phyloP scores from a whole-genome alignment of 2,329 filamentous ascomycete genomes.

The Dactylella cylindrospora region DNA sequence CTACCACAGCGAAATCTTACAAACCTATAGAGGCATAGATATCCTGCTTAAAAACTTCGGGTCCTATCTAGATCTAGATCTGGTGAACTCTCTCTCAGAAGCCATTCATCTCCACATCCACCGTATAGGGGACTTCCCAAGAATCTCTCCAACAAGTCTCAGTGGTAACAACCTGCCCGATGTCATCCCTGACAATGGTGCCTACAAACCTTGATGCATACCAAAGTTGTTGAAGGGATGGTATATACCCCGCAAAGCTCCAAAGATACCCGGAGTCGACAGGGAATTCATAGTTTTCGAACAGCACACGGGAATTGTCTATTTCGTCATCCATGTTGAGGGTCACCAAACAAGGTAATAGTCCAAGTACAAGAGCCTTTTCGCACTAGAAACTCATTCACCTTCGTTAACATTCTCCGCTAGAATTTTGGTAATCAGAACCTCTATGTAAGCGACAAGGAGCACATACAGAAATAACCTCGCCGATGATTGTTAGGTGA shows the following conservation, averaged over 20 bases:
- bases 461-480: conserved; percentile 12
- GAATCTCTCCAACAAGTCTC: conserved; percentile 17
- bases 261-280: conserved; percentile 4
- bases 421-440: too few species aligned
- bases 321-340: conserved; percentile 16
- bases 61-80: too few species aligned
- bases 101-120: conserved; percentile 16
- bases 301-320: not conserved
- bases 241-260: conserved; percentile 10
- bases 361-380: conserved; percentile 5
- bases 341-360: conserved; percentile 2
- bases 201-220: conserved; percentile 17
- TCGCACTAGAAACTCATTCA: not conserved
- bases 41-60: too few species aligned
- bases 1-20: too few species aligned
- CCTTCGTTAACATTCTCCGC: not conserved
- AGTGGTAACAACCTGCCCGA: not conserved
- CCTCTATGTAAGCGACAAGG: not conserved
- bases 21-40: too few species aligned
- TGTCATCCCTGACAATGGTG: conserved; percentile 8
- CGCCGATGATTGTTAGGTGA: conserved; percentile 23
- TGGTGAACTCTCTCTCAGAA: too few species aligned
- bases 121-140: not conserved
- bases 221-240: conserved; percentile 24
- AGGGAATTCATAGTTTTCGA: conserved; percentile 11